These are phyloP conservation scores for Raphanus sativus DNA, from an alignment of 345 rosid genomes.

Conservation along the genomic window DNA sequence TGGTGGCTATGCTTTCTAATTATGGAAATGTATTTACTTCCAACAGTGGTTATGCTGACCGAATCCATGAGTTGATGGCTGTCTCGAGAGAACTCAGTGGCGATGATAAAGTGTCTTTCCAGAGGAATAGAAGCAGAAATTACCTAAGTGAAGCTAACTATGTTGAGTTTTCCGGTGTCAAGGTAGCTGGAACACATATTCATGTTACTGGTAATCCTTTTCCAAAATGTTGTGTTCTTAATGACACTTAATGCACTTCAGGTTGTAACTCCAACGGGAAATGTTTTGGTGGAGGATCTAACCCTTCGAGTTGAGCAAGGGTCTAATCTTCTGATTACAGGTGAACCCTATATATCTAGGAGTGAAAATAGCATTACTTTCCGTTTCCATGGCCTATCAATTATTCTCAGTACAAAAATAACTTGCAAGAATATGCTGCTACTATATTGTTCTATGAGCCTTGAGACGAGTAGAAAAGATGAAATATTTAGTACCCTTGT, in stretches of 20 bases:
- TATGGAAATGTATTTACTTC: constrained; percentile 20
- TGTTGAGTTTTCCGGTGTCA: constrained; percentile 90
- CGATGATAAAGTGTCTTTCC: constrained; percentile 59
- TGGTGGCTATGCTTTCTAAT: constrained; percentile 17
- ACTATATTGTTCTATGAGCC: constrained; percentile 3
- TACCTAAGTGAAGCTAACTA: constrained; percentile 85
- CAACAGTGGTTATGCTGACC: constrained; percentile 95
- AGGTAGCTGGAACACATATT: constrained; percentile 54
- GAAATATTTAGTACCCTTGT: neutral
- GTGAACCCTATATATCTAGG: constrained; percentile 42
- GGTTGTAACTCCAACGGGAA: constrained; percentile 97
- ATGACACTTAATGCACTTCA: constrained; percentile 36
- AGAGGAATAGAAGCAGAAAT: constrained; percentile 66
- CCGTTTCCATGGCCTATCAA: neutral
- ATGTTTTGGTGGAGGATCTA: constrained; percentile 91
- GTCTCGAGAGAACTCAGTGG: constrained; percentile 81
- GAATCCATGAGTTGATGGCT: constrained; percentile 84
- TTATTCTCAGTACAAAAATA: neutral
- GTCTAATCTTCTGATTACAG: constrained; percentile 96
- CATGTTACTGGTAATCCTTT: constrained; percentile 4
- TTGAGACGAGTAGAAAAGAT: constrained; percentile 4
- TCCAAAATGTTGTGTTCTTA: constrained; percentile 21
- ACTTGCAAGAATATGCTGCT: neutral
- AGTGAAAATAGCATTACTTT: neutral
- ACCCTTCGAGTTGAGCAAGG: constrained; percentile 84